Evolutionary conservation across 2,329 filamentous ascomycete species (phyloP), one percentile per base, ranked within the genome.

Genomic region (Monosporascus ibericus): DNA sequence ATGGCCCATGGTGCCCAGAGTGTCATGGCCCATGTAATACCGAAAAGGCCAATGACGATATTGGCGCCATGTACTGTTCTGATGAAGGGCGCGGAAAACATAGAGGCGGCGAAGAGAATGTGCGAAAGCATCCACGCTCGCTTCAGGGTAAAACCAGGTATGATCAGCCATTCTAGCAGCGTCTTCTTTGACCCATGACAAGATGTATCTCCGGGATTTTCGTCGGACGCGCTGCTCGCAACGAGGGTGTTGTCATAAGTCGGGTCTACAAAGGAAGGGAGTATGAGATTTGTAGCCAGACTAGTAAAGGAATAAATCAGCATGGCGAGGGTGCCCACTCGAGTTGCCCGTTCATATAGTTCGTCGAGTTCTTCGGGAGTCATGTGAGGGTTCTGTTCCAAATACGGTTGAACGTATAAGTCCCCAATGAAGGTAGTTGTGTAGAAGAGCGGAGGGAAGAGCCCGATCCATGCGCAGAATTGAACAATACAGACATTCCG

Each of bases 1-100:
- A 97, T 88, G 39, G 92, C 92, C 74, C 92, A 97, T 0, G 92
- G 92, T 0, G 92, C 92, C 92, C 92, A 97, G 25, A 95, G 82
- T 2, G 91, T 91, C 63, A 96, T 75, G 22, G 92, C 91, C 92
- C 92, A 97, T 1, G 90, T 91, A 53, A 97, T 84, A 36, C 92
- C 92, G 47, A 95, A 85, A 24, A 94, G 73, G 1, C 85, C 89
- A 52, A 96, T 86, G 36, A 96, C 79, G 1, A 83, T 77, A 0
- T 88, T 95, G 1, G 89, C 92, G 9, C 79, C 82, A 52, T 81
- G 75, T 7, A 90, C 85, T 2, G 82, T 84, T 40, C 76, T 79
- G 39, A 95, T 88, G 54, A 95, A 78, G 52, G 95, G 84, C 0
- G 92, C 95, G 64, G 85, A 83, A 65, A 88, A 88, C 84, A 94